Conservation (phyloP, 2,329 filamentous ascomycete genomes). For the Cordyceps cicadae region DNA sequence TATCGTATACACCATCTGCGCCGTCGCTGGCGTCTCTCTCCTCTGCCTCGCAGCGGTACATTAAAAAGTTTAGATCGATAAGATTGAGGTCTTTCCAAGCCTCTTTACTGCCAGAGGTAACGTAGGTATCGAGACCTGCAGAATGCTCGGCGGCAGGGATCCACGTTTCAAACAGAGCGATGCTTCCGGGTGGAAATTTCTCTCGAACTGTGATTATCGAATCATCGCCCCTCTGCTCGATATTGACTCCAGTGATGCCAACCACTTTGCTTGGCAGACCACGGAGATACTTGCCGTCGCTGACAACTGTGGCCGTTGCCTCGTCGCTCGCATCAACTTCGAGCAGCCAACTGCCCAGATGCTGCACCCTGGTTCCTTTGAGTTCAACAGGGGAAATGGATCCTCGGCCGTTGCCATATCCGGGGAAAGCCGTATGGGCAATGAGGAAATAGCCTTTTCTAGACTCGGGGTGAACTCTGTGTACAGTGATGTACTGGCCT, state of each 20-base stretch:
- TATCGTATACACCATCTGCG: slow-evolving; percentile 77
- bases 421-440: slow-evolving; percentile 91
- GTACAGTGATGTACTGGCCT: slow-evolving; percentile 90
- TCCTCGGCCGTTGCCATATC: slow-evolving; percentile 77
- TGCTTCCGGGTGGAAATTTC: slow-evolving; percentile 85
- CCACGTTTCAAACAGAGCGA: slow-evolving; percentile 93
- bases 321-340: slow-evolving; percentile 75
- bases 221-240: slow-evolving; percentile 64
- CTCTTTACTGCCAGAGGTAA: slow-evolving; percentile 70
- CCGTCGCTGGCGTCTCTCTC: slow-evolving; percentile 71
- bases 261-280: slow-evolving; percentile 79
- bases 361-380: slow-evolving; percentile 73
- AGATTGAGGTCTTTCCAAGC: slow-evolving; percentile 70
- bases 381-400: slow-evolving; percentile 72
- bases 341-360: slow-evolving; percentile 85
- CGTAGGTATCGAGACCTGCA: slow-evolving; percentile 73
- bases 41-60: slow-evolving; percentile 89
- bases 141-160: slow-evolving; percentile 82
- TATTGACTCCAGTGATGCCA: slow-evolving; percentile 62
- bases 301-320: slow-evolving; percentile 53
- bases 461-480: slow-evolving; percentile 85
- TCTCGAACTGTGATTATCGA: slow-evolving; percentile 74
- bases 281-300: slow-evolving; percentile 62
- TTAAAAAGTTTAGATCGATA: slow-evolving; percentile 79
- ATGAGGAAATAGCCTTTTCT: slow-evolving; percentile 93